Conservation (phyloP, 148 eudicot genomes). For the Bassia scoparia region DNA sequence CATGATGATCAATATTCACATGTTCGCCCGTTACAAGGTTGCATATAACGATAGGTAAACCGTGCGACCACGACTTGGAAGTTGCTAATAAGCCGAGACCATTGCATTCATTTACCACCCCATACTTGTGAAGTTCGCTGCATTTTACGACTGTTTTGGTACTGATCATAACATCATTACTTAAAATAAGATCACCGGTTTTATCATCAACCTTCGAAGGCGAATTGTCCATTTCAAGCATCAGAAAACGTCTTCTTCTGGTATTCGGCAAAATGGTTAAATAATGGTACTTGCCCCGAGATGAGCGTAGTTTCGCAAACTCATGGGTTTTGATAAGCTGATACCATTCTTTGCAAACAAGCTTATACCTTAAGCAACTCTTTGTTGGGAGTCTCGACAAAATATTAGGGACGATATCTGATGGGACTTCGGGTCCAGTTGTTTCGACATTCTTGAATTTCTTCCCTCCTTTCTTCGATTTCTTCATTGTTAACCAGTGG, state of each 20-base stretch:
- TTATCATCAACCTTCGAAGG: background rate
- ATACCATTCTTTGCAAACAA: conserved; percentile 12
- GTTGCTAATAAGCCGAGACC: conserved; percentile 6
- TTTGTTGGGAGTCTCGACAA: conserved; percentile 5
- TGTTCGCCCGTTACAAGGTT: conserved; percentile 3
- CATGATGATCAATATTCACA: background rate
- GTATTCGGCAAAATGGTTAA: too few species aligned
- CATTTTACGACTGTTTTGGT: background rate
- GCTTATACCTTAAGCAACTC: conserved; percentile 1
- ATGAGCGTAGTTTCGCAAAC: background rate
- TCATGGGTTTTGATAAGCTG: background rate
- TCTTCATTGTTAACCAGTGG: too few species aligned
- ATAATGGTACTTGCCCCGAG: too few species aligned
- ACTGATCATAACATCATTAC: background rate
- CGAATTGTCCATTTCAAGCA: background rate
- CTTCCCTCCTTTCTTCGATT: too few species aligned
- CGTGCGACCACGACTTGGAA: background rate
- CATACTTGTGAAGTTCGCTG: background rate
- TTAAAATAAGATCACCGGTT: background rate
- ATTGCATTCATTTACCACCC: background rate
- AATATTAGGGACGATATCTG: too few species aligned
- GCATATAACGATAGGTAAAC: background rate
- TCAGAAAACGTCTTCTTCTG: background rate
- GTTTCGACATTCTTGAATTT: too few species aligned
- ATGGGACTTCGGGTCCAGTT: too few species aligned